Evolutionary conservation across 2,329 filamentous ascomycete genomes (phyloP).

Genomic region (Beauveria sp.): DNA sequence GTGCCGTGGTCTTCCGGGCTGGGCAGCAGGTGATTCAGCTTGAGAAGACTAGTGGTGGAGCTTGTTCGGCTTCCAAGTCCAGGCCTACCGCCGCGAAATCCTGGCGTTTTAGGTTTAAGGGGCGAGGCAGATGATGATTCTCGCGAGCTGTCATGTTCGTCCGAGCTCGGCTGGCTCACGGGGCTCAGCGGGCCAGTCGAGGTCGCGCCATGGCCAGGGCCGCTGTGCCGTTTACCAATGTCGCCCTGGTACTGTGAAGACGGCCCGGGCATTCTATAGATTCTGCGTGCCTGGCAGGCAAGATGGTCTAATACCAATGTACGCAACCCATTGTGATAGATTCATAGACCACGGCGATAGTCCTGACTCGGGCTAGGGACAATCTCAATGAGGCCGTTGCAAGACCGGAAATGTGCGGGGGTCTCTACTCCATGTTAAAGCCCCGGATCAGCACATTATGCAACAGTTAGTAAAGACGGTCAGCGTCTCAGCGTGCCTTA

Average conservation of each 20-base stretch:
- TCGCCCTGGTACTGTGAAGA: neutral
- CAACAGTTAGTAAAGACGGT: neutral
- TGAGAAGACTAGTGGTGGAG: constrained; percentile 24
- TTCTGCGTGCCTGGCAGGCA: neutral
- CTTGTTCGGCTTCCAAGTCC: constrained; percentile 16
- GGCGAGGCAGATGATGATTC: neutral
- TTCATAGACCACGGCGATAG: neutral
- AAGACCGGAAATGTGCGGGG: neutral
- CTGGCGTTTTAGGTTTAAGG: neutral
- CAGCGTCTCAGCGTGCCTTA: neutral
- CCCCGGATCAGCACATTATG: neutral
- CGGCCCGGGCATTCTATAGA: neutral
- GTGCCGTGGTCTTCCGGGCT: constrained; percentile 27
- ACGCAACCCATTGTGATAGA: neutral
- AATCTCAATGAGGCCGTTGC: neutral
- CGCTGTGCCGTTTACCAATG: neutral
- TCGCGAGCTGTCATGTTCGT: neutral
- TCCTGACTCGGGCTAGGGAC: neutral
- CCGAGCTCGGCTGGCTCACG: neutral
- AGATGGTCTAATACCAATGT: neutral
- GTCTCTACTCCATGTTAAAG: neutral
- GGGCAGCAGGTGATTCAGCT: constrained; percentile 27
- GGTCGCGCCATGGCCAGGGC: neutral
- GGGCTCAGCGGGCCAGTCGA: neutral
- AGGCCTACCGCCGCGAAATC: neutral